These are phyloP conservation scores for Phytophthora litchii DNA, from an alignment of 352 stramenopile genomes.

Conservation along the genomic window DNA sequence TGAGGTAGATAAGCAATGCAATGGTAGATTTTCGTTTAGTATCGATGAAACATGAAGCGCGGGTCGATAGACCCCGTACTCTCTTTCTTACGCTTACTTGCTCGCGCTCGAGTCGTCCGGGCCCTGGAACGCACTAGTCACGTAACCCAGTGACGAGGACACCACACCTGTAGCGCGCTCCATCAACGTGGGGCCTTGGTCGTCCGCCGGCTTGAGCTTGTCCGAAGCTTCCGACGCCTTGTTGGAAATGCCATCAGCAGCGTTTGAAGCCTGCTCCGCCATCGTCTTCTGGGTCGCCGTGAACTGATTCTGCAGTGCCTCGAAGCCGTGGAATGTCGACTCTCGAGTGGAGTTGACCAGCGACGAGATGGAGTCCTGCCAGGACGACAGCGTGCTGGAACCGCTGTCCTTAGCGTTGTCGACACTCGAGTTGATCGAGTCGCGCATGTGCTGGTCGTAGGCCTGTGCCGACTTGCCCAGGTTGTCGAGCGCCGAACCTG, in stretches of 20 bases:
- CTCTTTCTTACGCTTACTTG: constrained; percentile 12
- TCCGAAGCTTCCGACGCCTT: constrained; percentile 30
- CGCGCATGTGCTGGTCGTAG: constrained; percentile 25
- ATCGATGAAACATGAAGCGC: too few relatives aligned
- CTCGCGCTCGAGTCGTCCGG: constrained; percentile 6
- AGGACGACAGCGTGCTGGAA: constrained; percentile 19
- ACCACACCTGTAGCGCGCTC: constrained; percentile 19
- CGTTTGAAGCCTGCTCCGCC: constrained; percentile 24
- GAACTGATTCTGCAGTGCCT: constrained; percentile 46
- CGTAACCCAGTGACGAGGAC: constrained; percentile 26
- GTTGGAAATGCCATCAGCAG: constrained; percentile 9
- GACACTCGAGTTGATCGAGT: constrained; percentile 25
- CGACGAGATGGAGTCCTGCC: constrained; percentile 35
- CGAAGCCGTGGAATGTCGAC: constrained; percentile 44
- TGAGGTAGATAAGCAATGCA: too few relatives aligned
- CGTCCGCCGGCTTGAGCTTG: constrained; percentile 19
- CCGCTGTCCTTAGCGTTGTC: constrained; percentile 34
- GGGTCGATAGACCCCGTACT: too few relatives aligned
- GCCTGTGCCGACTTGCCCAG: constrained; percentile 28
- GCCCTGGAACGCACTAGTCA: constrained; percentile 16
- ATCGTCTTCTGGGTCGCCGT: constrained; percentile 26
- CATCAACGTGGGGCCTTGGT: constrained; percentile 31
- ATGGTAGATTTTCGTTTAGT: too few relatives aligned
- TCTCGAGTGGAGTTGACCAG: constrained; percentile 38
- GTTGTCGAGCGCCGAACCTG: constrained; percentile 31